Conservation (phyloP, 2,329 filamentous ascomycete species). For the Paradendryphiella salina region DNA sequence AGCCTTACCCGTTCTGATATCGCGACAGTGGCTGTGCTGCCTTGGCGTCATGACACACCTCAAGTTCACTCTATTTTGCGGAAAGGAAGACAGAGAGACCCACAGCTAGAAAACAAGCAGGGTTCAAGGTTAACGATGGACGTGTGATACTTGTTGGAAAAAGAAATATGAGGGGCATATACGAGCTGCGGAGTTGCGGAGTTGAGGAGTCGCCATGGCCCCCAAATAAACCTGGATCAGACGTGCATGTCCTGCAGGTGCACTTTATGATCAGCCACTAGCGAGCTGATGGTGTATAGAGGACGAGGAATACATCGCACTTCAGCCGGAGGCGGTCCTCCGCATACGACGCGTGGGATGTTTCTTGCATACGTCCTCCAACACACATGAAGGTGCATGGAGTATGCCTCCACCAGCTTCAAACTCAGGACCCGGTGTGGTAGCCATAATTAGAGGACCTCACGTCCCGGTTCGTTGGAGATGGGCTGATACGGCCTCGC, state of each 20-base stretch:
- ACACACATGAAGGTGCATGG: not conserved
- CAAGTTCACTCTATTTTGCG: too few species aligned
- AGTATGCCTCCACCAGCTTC: slow-evolving; percentile 1
- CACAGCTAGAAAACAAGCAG: not conserved
- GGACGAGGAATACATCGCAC: not conserved
- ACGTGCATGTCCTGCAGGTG: too few species aligned
- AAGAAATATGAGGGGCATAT: too few species aligned
- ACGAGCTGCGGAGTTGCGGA: too few species aligned
- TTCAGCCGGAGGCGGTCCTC: slow-evolving; percentile 1
- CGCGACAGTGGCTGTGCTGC: too few species aligned
- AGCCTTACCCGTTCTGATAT: not conserved
- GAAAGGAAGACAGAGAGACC: too few species aligned
- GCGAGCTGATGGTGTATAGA: not conserved
- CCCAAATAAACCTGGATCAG: too few species aligned
- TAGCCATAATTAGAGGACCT: not conserved
- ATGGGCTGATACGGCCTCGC: slow-evolving; percentile 4
- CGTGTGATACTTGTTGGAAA: too few species aligned
- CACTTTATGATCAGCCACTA: not conserved
- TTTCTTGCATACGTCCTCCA: not conserved
- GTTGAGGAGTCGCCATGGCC: too few species aligned
- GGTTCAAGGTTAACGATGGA: not conserved
- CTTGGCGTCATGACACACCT: not conserved
- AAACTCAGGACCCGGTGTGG: slow-evolving; percentile 2
- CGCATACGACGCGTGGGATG: not conserved
- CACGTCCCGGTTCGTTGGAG: slow-evolving; percentile 2